Percentiles rank a stretch among this genome's conserved stretches.
Conservation (phyloP, 2,329 filamentous ascomycete genomes). For the Polytolypa hystricis region DNA sequence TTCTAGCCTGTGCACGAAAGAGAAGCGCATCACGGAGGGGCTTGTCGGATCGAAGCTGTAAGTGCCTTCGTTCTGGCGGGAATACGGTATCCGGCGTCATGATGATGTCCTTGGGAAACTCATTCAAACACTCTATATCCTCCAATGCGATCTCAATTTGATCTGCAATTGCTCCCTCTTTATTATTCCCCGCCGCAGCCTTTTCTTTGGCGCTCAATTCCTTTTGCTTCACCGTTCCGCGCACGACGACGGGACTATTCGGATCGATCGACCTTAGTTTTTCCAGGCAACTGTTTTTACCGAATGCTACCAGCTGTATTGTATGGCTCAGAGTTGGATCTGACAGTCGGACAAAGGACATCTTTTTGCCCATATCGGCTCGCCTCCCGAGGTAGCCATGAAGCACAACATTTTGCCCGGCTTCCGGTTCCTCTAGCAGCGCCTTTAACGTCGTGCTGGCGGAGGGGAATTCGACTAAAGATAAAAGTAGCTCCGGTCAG, state of each 20-base stretch:
- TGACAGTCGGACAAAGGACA: conserved; percentile 57
- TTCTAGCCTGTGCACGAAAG: conserved; percentile 54
- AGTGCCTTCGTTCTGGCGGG: conserved; percentile 61
- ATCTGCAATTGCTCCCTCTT: conserved; percentile 25
- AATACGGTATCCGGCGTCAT: conserved; percentile 65
- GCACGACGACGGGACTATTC: conserved; percentile 46
- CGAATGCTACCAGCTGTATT: conserved; percentile 41
- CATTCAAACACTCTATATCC: conserved; percentile 57
- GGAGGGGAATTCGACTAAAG: conserved; percentile 36
- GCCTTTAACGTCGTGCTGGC: conserved; percentile 32
- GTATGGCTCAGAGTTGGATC: conserved; percentile 33
- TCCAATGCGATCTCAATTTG: conserved; percentile 50
- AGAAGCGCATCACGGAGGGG: conserved; percentile 56
- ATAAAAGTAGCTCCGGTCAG: too few species aligned
- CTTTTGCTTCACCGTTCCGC: conserved; percentile 37
- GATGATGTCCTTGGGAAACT: conserved; percentile 64
- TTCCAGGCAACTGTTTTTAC: conserved; percentile 26
- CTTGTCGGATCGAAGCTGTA: conserved; percentile 69
- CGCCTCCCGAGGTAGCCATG: conserved; percentile 64
- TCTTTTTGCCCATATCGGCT: conserved; percentile 54
- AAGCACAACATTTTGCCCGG: conserved; percentile 39
- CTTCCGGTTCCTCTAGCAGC: conserved; percentile 21
- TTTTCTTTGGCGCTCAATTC: conserved; percentile 22
- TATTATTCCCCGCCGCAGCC: conserved; percentile 17
- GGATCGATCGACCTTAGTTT: conserved; percentile 35